Evolutionary conservation across 1,284 basidiomycete genomes (phyloP).

Genomic region (Afroboletus lepidellus): DNA sequence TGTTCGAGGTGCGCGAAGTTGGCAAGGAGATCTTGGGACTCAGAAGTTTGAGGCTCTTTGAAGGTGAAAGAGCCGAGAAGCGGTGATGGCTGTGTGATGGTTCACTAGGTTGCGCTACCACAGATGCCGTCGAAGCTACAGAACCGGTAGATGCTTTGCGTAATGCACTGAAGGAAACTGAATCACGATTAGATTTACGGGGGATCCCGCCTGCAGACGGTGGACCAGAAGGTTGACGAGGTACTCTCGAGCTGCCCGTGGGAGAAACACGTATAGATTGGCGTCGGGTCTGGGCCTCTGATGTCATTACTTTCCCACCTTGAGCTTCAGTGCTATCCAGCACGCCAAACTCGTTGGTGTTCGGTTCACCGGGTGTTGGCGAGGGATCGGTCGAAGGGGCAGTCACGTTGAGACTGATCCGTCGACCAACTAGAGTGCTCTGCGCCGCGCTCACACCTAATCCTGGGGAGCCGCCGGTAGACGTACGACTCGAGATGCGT

Average conservation of each 20-base stretch:
- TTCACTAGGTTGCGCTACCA: conserved; percentile 37
- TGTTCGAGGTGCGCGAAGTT: conserved; percentile 52
- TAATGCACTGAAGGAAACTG: conserved; percentile 68
- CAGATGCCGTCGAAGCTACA: conserved; percentile 60
- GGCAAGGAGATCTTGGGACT: conserved; percentile 72
- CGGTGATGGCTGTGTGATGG: conserved; percentile 49
- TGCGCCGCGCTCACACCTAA: conserved; percentile 54
- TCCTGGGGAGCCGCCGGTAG: conserved; percentile 64
- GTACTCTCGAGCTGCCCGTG: conserved; percentile 53
- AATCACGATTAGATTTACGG: conserved; percentile 72
- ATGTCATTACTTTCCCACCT: conserved; percentile 37
- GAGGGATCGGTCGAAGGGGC: conserved; percentile 64
- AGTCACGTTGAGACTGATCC: conserved; percentile 59
- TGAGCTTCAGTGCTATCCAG: conserved; percentile 54
- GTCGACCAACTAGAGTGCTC: conserved; percentile 48
- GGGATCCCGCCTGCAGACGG: conserved; percentile 46
- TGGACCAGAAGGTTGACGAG: conserved; percentile 62
- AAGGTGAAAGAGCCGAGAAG: conserved; percentile 78
- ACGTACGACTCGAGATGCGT: conserved; percentile 80
- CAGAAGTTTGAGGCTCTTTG: conserved; percentile 75
- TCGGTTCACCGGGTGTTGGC: conserved; percentile 47
- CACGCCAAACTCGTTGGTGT: conserved; percentile 76
- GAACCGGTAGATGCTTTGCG: conserved; percentile 81
- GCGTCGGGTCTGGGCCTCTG: conserved; percentile 40
- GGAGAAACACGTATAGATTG: conserved; percentile 62